Percentiles rank a stretch among this genome's conserved stretches.
phyloP scores from a whole-genome alignment of 2,329 filamentous ascomycete genomes.

The Coniochaeta sp. region DNA sequence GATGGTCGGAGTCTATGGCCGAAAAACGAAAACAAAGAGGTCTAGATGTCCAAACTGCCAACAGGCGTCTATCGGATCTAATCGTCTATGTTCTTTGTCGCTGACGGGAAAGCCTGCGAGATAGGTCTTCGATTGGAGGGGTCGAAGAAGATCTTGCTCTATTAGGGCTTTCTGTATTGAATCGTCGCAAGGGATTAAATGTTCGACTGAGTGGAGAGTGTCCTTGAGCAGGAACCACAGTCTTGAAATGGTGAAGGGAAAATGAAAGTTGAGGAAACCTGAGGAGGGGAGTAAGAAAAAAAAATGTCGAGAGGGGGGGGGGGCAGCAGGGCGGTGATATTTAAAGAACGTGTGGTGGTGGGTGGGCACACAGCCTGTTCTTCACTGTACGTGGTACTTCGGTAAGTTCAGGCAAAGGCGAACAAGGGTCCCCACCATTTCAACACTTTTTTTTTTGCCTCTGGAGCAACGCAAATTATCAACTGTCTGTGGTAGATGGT shows the following conservation, averaged over 20 bases:
- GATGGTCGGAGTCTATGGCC: neutral
- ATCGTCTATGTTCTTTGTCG: slow-evolving; percentile 2
- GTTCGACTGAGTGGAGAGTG: slow-evolving; percentile 29
- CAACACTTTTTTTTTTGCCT: neutral
- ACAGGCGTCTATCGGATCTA: slow-evolving; percentile 1
- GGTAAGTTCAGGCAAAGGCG: slow-evolving; percentile 12
- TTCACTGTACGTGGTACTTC: too few species aligned
- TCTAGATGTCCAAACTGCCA: neutral
- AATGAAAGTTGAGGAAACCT: slow-evolving; percentile 23
- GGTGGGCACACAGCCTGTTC: neutral
- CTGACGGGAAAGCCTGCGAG: slow-evolving; percentile 11
- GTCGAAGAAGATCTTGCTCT: slow-evolving; percentile 25
- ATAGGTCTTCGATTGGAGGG: slow-evolving; percentile 20
- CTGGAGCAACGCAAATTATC: neutral
- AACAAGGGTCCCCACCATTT: slow-evolving; percentile 2
- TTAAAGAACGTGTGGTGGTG: slow-evolving; percentile 20
- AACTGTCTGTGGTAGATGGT: too few species aligned
- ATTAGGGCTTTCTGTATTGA: slow-evolving; percentile 25
- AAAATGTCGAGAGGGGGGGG: slow-evolving; percentile 16
- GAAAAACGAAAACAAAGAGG: neutral
- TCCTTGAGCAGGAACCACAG: slow-evolving; percentile 33
- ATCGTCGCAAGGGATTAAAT: slow-evolving; percentile 14
- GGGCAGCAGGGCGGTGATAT: slow-evolving; percentile 16
- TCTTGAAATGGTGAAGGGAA: slow-evolving; percentile 19
- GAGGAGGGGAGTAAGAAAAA: slow-evolving; percentile 22